phyloP scores from a whole-genome alignment of 2,329 filamentous ascomycete genomes.

The Fusarium sp. region DNA sequence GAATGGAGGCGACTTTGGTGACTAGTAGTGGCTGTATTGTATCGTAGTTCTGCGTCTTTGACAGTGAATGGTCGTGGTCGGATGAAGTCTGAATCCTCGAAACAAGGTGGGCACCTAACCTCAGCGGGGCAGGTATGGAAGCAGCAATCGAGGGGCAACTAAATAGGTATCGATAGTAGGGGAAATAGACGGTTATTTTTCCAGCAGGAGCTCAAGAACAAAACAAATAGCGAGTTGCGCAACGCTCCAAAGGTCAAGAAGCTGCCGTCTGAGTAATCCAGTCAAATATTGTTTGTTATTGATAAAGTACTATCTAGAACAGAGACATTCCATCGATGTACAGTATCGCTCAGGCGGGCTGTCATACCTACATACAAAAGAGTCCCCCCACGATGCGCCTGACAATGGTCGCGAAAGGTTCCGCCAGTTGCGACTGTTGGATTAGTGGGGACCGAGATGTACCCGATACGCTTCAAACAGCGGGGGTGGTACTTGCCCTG shows the following conservation, averaged over 20 bases:
- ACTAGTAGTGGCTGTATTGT: neutral
- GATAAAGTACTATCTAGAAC: neutral
- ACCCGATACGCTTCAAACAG: constrained; percentile 22
- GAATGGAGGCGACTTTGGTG: constrained; percentile 1
- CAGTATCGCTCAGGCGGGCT: constrained; percentile 12
- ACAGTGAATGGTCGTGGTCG: constrained; percentile 18
- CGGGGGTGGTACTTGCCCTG: constrained; percentile 31
- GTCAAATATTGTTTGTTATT: constrained; percentile 14
- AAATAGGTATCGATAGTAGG: neutral
- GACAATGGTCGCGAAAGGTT: constrained; percentile 38
- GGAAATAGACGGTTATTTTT: neutral
- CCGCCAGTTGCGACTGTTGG: constrained; percentile 9
- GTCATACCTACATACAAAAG: neutral
- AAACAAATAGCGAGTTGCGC: neutral
- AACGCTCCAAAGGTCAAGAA: neutral
- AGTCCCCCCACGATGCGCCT: constrained; percentile 25
- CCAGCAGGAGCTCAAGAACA: neutral
- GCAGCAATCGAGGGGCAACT: constrained; percentile 1
- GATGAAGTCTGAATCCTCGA: constrained; percentile 23
- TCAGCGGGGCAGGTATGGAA: constrained; percentile 25
- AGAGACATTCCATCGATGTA: constrained; percentile 10
- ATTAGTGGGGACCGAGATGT: constrained; percentile 24
- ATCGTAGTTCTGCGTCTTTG: constrained; percentile 7
- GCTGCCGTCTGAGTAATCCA: neutral
- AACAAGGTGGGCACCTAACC: constrained; percentile 32